Percentiles rank a stretch among this genome's conserved stretches.
These are phyloP conservation scores for Pythium biforme DNA, from an alignment of 352 stramenopile genomes.

Conservation along the genomic window DNA sequence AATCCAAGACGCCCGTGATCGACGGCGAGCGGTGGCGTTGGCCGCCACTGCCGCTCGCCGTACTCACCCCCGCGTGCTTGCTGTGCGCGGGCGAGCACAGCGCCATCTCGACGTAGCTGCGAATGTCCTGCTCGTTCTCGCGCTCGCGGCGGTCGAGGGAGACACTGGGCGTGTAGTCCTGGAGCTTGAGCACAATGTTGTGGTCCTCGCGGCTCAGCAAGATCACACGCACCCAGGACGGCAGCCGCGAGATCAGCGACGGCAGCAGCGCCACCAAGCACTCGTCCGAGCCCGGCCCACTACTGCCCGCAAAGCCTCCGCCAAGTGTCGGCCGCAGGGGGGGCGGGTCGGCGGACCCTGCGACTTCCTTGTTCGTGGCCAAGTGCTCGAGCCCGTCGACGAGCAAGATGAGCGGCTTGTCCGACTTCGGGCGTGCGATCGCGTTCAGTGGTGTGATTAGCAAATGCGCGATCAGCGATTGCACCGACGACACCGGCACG, in stretches of 20 bases:
- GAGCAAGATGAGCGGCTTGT: slow-evolving; percentile 59
- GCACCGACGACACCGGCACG: slow-evolving; percentile 68
- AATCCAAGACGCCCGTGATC: slow-evolving; percentile 11
- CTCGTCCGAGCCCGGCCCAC: slow-evolving; percentile 29
- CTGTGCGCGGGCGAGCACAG: slow-evolving; percentile 15
- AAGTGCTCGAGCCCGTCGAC: slow-evolving; percentile 69
- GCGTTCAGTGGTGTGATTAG: slow-evolving; percentile 64
- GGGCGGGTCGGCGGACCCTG: background rate
- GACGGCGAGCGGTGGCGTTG: slow-evolving; percentile 21
- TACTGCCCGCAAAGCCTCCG: background rate
- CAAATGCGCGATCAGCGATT: slow-evolving; percentile 45
- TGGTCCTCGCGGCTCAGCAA: slow-evolving; percentile 64
- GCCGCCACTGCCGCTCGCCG: background rate
- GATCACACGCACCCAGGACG: slow-evolving; percentile 67
- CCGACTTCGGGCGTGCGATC: slow-evolving; percentile 48
- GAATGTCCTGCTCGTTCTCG: slow-evolving; percentile 57
- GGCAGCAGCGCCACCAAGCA: slow-evolving; percentile 63
- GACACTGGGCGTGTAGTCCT: slow-evolving; percentile 46
- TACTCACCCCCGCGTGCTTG: background rate
- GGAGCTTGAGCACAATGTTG: slow-evolving; percentile 54
- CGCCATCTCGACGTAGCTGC: slow-evolving; percentile 25
- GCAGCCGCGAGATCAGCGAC: slow-evolving; percentile 46
- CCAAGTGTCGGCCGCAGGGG: slow-evolving; percentile 17
- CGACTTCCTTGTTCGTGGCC: slow-evolving; percentile 21
- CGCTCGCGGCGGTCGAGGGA: slow-evolving; percentile 42